Evolutionary conservation across 2,329 filamentous ascomycete species (phyloP).

Genomic region (Aureobasidium pullulans): DNA sequence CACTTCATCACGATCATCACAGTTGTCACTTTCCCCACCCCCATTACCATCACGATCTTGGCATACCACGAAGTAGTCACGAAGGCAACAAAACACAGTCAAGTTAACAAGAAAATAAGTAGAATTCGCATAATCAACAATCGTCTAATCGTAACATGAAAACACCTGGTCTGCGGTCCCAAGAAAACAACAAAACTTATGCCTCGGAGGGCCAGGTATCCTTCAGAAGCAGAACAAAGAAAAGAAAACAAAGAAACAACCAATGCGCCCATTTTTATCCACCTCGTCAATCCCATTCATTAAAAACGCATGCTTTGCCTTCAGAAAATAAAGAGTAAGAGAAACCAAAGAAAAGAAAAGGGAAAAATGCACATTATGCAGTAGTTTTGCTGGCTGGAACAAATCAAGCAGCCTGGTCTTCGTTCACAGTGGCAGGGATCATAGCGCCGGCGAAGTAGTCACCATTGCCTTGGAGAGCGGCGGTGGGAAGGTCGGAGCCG

Average conservation of each 20-base stretch:
- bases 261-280: conserved; percentile 4
- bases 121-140: not conserved
- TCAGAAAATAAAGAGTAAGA: not conserved
- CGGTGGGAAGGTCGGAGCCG: conserved; percentile 31
- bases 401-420: not conserved
- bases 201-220: not conserved
- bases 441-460: conserved; percentile 9
- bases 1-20: not conserved
- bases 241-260: not conserved
- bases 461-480: conserved; percentile 16
- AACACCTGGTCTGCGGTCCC: not conserved
- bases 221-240: not conserved
- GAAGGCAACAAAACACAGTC: not conserved
- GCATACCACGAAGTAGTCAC: not conserved
- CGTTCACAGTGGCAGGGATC: not conserved
- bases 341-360: not conserved
- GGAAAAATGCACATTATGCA: not conserved
- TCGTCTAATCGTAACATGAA: conserved; percentile 8
- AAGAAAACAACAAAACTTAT: not conserved
- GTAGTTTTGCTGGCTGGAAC: not conserved
- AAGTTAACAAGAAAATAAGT: not conserved
- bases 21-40: not conserved
- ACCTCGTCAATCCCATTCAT: conserved; percentile 1
- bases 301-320: not conserved
- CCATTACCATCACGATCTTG: not conserved